Conservation (phyloP, 2,329 filamentous ascomycete species). For the Emmonsia crescens region DNA sequence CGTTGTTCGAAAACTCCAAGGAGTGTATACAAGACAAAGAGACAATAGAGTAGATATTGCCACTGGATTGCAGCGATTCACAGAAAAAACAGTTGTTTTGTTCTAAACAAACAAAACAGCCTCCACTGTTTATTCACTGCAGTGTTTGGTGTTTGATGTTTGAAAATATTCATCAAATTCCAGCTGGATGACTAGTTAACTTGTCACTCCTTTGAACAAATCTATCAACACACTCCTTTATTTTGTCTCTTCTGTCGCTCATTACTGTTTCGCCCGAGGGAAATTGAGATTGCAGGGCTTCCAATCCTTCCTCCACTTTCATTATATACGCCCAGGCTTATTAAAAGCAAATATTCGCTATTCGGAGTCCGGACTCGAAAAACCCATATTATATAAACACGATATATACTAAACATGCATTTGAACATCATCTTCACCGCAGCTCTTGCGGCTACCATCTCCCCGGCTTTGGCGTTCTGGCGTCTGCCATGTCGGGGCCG, state of each 20-base stretch:
- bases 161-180: not conserved
- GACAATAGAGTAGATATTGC: not conserved
- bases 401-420: slow-evolving; percentile 4
- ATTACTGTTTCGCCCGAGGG: not conserved
- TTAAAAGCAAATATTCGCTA: not conserved
- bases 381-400: not conserved
- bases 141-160: not conserved
- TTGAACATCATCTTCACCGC: slow-evolving; percentile 5
- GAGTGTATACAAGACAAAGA: not conserved
- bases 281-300: not conserved
- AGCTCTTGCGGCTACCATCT: slow-evolving; percentile 6
- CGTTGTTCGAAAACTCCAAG: too few relatives aligned
- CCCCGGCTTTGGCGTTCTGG: slow-evolving; percentile 57
- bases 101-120: not conserved
- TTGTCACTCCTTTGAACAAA: not conserved
- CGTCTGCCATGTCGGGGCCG: slow-evolving; percentile 72
- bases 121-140: not conserved
- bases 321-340: not conserved
- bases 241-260: not conserved
- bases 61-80: not conserved
- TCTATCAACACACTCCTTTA: not conserved
- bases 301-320: not conserved
- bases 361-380: not conserved
- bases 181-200: not conserved
- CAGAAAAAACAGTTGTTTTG: not conserved